Percentiles rank a stretch among this genome's conserved stretches.
Conservation (phyloP, 2,329 filamentous ascomycete species). For the Cordyceps pruinosa region DNA sequence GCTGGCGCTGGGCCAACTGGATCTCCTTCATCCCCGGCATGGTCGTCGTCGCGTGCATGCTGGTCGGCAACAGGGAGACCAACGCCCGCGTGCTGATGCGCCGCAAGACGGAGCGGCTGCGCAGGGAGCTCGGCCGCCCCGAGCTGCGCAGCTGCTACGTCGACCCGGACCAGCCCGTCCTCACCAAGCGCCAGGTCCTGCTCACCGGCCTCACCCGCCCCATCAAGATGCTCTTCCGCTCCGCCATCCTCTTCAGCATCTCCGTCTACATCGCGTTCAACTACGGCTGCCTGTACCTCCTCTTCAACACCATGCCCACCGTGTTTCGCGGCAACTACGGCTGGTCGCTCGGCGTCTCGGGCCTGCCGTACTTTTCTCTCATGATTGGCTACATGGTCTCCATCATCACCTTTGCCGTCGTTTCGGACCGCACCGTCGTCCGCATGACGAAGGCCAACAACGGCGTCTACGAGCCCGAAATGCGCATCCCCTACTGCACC, state of each 20-base stretch:
- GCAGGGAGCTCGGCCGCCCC: conserved; percentile 36
- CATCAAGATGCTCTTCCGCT: conserved; percentile 43
- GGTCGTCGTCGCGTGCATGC: conserved; percentile 20
- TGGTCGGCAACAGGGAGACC: conserved; percentile 32
- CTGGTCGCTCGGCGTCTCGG: conserved; percentile 39
- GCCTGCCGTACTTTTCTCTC: conserved; percentile 43
- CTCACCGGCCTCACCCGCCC: conserved; percentile 48
- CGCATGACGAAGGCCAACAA: conserved; percentile 38
- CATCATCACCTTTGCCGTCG: conserved; percentile 32
- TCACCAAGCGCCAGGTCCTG: conserved; percentile 20
- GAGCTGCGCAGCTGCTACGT: conserved; percentile 41
- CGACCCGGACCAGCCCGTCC: conserved; percentile 19
- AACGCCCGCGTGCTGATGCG: conserved; percentile 41
- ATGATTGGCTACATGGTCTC: conserved; percentile 37
- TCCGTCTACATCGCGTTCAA: conserved; percentile 45
- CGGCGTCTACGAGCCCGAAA: conserved; percentile 29
- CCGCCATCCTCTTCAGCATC: conserved; percentile 39
- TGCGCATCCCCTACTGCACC: conserved; percentile 28
- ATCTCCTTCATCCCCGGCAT: conserved; percentile 41
- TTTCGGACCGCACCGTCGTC: conserved; percentile 39
- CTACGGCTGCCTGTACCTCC: conserved; percentile 46
- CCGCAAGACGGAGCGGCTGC: conserved; percentile 39
- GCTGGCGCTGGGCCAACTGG: conserved; percentile 49
- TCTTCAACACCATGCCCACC: conserved; percentile 47
- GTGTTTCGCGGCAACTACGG: conserved; percentile 42